Percentiles rank a stretch among this genome's conserved stretches.
Conservation (phyloP, 1,284 basidiomycete genomes). For the Phellinidium pouzarii region DNA sequence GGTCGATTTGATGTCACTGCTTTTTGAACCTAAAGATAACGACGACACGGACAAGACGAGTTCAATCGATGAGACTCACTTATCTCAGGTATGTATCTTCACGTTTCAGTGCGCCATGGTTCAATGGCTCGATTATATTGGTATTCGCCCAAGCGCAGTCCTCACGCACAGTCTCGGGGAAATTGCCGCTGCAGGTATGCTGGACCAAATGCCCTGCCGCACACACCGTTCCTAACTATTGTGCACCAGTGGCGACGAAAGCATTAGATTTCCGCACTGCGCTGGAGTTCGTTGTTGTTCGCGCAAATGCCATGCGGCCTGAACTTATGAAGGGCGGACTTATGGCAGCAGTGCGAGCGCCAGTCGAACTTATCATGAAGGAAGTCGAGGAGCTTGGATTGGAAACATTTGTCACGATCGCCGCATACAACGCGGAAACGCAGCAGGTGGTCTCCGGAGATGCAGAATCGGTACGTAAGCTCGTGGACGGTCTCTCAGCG, state of each 20-base stretch:
- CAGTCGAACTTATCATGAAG: conserved; percentile 17
- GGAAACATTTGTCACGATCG: conserved; percentile 24
- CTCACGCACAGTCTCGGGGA: conserved; percentile 34
- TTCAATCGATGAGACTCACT: conserved; percentile 28
- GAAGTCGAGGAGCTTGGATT: conserved; percentile 25
- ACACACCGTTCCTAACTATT: conserved; percentile 12
- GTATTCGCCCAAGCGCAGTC: conserved; percentile 27
- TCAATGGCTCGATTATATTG: conserved; percentile 27
- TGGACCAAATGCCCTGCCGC: not conserved
- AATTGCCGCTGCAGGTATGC: conserved; percentile 32
- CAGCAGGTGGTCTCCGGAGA: conserved; percentile 31
- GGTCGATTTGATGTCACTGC: not conserved
- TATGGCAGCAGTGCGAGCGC: conserved; percentile 29
- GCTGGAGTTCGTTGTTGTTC: conserved; percentile 28
- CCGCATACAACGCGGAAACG: conserved; percentile 29
- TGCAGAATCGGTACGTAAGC: conserved; percentile 24
- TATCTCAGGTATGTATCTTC: conserved; percentile 32
- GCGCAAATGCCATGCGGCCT: conserved; percentile 28
- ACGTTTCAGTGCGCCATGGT: conserved; percentile 31
- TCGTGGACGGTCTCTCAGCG: conserved; percentile 27
- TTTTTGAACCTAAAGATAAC: conserved; percentile 19
- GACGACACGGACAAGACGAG: conserved; percentile 17
- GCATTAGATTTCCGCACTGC: conserved; percentile 27
- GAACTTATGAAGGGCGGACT: conserved; percentile 25
- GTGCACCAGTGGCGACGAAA: conserved; percentile 18